Conservation (phyloP, 192 early-diverging fungal genomes). For the Funneliformis geosporum region DNA sequence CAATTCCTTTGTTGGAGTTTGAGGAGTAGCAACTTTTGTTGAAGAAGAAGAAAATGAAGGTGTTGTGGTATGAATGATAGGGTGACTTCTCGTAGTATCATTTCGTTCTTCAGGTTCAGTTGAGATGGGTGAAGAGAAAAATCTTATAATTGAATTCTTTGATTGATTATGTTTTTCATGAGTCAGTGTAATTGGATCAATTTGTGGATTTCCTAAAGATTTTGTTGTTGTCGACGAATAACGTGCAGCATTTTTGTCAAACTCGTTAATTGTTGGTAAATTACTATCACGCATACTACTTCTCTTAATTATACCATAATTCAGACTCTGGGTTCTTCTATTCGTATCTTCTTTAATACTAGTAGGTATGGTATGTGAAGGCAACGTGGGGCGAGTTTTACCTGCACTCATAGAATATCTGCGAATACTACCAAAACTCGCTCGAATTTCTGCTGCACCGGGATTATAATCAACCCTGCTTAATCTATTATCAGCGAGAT, state of each 20-base stretch:
- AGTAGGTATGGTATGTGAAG: neutral
- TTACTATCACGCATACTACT: neutral
- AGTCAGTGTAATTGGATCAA: neutral
- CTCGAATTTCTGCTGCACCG: constrained; percentile 17
- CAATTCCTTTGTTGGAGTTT: neutral
- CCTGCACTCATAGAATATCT: constrained; percentile 17
- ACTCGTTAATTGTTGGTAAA: neutral
- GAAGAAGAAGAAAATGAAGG: neutral
- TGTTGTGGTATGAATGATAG: constrained; percentile 18
- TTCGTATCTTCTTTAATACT: constrained; percentile 3
- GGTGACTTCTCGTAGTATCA: neutral
- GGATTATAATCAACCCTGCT: constrained; percentile 1
- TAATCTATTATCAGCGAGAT: neutral
- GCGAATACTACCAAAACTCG: constrained; percentile 34
- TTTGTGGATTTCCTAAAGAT: neutral
- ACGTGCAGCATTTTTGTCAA: neutral
- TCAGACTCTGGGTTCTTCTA: neutral
- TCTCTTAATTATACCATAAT: neutral
- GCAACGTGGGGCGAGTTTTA: neutral
- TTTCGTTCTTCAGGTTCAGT: neutral
- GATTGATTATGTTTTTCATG: too few species aligned
- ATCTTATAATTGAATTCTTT: neutral
- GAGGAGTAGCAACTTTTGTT: neutral
- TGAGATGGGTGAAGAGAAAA: neutral
- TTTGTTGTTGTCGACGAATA: neutral